Evolutionary conservation across 2,329 filamentous ascomycete species (phyloP).

Genomic region (Calonectria fujianensis): DNA sequence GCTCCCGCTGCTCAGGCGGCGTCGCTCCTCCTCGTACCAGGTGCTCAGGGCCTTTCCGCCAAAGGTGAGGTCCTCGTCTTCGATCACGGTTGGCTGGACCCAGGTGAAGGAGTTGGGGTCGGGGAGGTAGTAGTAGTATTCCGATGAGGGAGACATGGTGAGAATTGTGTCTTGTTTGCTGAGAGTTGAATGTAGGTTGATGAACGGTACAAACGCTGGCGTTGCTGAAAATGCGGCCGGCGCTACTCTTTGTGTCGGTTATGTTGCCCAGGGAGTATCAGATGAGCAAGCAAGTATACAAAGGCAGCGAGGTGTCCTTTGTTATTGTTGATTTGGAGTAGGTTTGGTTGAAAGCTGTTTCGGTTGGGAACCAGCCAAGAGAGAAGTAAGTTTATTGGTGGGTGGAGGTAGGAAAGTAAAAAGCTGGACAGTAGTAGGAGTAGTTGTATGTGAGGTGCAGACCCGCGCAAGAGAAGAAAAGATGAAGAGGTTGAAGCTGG

Average conservation of each 20-base stretch:
- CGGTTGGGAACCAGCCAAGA: slow-evolving; percentile 47
- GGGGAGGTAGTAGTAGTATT: slow-evolving; percentile 60
- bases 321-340: slow-evolving; percentile 29
- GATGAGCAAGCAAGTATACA: slow-evolving; percentile 48
- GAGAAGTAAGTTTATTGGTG: not conserved
- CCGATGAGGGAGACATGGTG: slow-evolving; percentile 51
- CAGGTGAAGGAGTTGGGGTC: slow-evolving; percentile 63
- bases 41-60: slow-evolving; percentile 75
- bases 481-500: slow-evolving; percentile 32
- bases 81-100: slow-evolving; percentile 74
- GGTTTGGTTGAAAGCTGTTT: slow-evolving; percentile 31
- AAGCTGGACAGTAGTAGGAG: not conserved
- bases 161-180: not conserved
- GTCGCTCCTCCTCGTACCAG: slow-evolving; percentile 77
- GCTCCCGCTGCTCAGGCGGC: slow-evolving; percentile 63
- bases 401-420: slow-evolving; percentile 1
- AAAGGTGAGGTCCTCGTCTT: slow-evolving; percentile 77
- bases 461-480: slow-evolving; percentile 34
- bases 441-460: slow-evolving; percentile 33
- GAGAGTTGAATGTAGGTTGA: not conserved
- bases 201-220: slow-evolving; percentile 22
- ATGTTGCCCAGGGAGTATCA: slow-evolving; percentile 48
- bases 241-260: slow-evolving; percentile 33
- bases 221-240: slow-evolving; percentile 35
- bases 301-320: slow-evolving; percentile 39